Evolutionary conservation across 2,329 filamentous ascomycete genomes (phyloP).

Genomic region (Sporothrix inflata): DNA sequence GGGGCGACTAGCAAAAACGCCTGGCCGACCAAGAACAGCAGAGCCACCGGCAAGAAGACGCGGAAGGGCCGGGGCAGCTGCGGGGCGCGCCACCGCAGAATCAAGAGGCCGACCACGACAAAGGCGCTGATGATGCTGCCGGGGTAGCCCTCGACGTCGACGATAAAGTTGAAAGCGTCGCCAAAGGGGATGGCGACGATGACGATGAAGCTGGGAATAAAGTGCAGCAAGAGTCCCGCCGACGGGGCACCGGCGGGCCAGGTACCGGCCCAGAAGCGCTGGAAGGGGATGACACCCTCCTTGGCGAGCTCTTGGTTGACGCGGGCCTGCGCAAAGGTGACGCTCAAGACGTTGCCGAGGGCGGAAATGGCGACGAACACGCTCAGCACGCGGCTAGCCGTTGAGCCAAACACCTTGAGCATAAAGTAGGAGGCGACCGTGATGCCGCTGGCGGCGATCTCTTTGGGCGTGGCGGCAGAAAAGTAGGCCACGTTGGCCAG

Average conservation of each 20-base stretch:
- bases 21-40: conserved; percentile 49
- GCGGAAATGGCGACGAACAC: conserved; percentile 65
- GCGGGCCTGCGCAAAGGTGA: conserved; percentile 69
- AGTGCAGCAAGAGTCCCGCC: conserved; percentile 65
- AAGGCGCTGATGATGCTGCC: conserved; percentile 60
- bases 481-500: conserved; percentile 69
- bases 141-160: conserved; percentile 48
- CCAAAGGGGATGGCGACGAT: conserved; percentile 36
- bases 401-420: conserved; percentile 61
- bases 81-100: conserved; percentile 42
- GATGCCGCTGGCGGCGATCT: conserved; percentile 60
- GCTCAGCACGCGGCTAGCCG: conserved; percentile 60
- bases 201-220: conserved; percentile 65
- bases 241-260: conserved; percentile 68
- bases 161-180: conserved; percentile 66
- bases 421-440: conserved; percentile 66
- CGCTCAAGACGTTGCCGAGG: conserved; percentile 63
- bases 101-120: conserved; percentile 49
- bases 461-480: conserved; percentile 61
- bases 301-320: conserved; percentile 70
- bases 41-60: conserved; percentile 56
- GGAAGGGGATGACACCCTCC: conserved; percentile 66
- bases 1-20: conserved; percentile 48
- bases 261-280: conserved; percentile 64
- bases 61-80: conserved; percentile 58